A percentile compares a stretch with the other conserved stretches of the same genome.
phyloP scores from a whole-genome alignment of 495 filamentous ascomycete species.

The Penicillium ochrochloron region DNA sequence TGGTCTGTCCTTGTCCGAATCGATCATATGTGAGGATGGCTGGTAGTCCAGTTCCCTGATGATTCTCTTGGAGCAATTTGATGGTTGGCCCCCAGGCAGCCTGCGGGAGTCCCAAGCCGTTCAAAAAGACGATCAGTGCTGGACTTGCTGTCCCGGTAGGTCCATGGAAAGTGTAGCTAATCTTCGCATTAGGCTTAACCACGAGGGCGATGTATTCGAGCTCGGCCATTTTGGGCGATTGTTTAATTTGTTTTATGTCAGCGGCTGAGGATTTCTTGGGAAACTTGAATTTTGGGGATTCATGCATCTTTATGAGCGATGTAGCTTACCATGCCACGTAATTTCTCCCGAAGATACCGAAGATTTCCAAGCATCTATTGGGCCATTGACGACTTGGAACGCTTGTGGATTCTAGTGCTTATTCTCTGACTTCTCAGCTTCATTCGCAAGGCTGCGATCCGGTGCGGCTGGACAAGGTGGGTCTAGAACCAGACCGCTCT shows the following conservation, averaged over 20 bases:
- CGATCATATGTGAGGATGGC: conserved; percentile 66
- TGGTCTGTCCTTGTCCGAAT: conserved; percentile 63
- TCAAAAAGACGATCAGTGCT: conserved; percentile 62
- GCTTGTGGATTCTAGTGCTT: neutral
- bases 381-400: neutral
- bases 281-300: neutral
- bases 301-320: neutral
- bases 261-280: neutral
- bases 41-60: conserved; percentile 36
- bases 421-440: neutral
- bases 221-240: conserved; percentile 19
- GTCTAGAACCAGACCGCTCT: neutral
- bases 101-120: conserved; percentile 61
- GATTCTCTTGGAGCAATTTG: conserved; percentile 39
- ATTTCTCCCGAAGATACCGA: neutral
- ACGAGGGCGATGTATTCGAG: conserved; percentile 25
- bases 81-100: conserved; percentile 54
- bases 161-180: conserved; percentile 33
- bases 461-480: neutral
- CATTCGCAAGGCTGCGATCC: neutral
- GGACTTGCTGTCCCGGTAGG: conserved; percentile 23
- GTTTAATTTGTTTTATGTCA: neutral
- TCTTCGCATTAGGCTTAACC: conserved; percentile 35
- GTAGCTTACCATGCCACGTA: neutral
- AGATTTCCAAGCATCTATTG: neutral